These are phyloP conservation scores for Acacia pycnantha DNA, from an alignment of 331 rosid species.

Conservation along the genomic window DNA sequence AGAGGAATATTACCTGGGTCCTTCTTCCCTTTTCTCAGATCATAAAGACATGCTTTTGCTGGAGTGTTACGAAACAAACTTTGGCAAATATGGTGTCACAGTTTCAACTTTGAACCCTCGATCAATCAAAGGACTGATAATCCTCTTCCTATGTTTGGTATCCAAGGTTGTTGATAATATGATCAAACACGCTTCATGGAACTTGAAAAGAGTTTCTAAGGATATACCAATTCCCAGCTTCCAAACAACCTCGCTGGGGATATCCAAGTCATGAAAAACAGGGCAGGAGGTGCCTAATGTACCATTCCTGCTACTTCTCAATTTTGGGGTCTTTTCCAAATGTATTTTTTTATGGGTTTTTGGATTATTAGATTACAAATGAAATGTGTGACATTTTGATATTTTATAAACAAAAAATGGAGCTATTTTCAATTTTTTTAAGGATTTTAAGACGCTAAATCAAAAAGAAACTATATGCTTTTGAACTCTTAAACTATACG, in stretches of 20 bases:
- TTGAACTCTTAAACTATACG: too few species aligned
- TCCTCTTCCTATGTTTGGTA: constrained; percentile 3
- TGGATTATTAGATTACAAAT: rapidly evolving
- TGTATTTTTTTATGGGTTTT: too few species aligned
- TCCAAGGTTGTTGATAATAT: constrained; percentile 76
- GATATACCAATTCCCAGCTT: constrained; percentile 49
- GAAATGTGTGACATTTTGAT: too few species aligned
- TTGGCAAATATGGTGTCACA: constrained; percentile 62
- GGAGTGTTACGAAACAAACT: constrained; percentile 58
- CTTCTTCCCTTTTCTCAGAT: constrained; percentile 54
- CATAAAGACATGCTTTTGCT: constrained; percentile 59
- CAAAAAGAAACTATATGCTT: too few species aligned
- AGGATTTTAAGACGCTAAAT: too few species aligned
- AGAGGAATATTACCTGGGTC: constrained; percentile 83
- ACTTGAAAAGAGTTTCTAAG: constrained; percentile 60
- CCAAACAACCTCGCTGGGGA: constrained; percentile 54
- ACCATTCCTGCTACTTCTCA: too few species aligned
- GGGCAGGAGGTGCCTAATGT: too few species aligned
- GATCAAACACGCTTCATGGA: too few species aligned
- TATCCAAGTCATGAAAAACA: constrained; percentile 72
- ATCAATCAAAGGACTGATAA: constrained; percentile 55
- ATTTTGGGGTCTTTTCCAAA: too few species aligned
- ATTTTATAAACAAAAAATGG: too few species aligned
- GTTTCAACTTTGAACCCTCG: constrained; percentile 57
- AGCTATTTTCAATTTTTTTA: too few species aligned